Conservation (phyloP, 1,139 yeast species). For the Lodderomyces orthopsilosis region DNA sequence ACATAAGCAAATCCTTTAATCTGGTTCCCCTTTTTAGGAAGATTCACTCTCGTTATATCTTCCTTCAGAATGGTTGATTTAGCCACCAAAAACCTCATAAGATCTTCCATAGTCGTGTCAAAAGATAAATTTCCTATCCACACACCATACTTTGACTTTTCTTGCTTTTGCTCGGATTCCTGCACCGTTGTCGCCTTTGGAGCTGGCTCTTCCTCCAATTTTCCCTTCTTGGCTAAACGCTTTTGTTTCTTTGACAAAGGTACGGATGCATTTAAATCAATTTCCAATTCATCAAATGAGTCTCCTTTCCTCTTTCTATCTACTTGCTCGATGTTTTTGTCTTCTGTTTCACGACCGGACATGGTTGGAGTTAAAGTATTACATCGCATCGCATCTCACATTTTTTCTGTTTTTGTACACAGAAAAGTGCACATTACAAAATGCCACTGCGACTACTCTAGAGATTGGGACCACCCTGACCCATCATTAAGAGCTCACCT, state of each 20-base stretch:
- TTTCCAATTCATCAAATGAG: conserved; percentile 62
- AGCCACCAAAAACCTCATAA: conserved; percentile 59
- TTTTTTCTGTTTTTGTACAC: conserved; percentile 3
- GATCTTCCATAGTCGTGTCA: conserved; percentile 76
- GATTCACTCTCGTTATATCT: conserved; percentile 60
- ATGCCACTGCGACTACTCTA: no score
- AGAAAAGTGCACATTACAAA: background rate
- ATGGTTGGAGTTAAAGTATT: background rate
- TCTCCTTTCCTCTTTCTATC: conserved; percentile 15
- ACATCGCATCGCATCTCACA: conserved; percentile 8
- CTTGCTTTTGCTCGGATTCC: conserved; percentile 35
- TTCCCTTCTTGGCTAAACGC: conserved; percentile 80
- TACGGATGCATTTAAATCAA: conserved; percentile 70
- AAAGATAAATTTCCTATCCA: conserved; percentile 95
- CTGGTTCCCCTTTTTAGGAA: conserved; percentile 60
- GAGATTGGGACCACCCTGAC: no score
- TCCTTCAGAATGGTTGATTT: conserved; percentile 51
- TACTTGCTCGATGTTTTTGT: conserved; percentile 10
- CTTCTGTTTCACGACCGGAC: background rate
- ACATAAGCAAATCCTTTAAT: conserved; percentile 90
- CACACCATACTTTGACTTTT: conserved; percentile 64
- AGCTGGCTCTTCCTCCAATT: conserved; percentile 27
- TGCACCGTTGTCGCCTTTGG: conserved; percentile 53
- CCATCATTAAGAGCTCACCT: background rate
- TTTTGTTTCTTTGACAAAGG: conserved; percentile 92